Base-by-base conservation (phyloP, 495 filamentous ascomycete species). In the Neurospora sp. region DNA sequence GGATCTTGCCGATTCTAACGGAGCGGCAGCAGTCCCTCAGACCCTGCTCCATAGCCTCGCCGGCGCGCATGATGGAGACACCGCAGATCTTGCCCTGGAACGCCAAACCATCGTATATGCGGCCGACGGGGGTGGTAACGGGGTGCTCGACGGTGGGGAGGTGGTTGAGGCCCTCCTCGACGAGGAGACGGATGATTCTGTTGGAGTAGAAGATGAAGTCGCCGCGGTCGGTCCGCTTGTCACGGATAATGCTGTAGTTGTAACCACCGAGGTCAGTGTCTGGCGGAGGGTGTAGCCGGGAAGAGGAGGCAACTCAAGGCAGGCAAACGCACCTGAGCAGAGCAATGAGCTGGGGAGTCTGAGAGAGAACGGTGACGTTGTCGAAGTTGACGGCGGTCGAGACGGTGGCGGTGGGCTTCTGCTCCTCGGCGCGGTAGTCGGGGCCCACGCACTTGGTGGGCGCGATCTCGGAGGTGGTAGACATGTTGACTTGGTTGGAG, bases 161-260 rank as follows among this genome's bases (percentile, higher is more conserved):
- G 82, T 99, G 96, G 82, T 99, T 99, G 41, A 99, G 86, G 14
- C 96, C 96, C 83, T 98, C 96, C 82, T 99, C 96, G 35, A 99
- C 96, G 12, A 99, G 88, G n/a, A 99, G 87, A 31, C 96, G 93
- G 79, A 98, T 98, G 79, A 99, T 98, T 75, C 96, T 90, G 85
- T 99, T 99, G 69, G 95, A 97, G 83, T 98, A 97, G 86, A 99
- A 99, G 78, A 99, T 97, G 82, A 98, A 99, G 83, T 98, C 96
- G 42, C 93, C 96, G 70, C 96, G 92, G 39, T 88, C 86, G 10
- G 96, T 99, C 76, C 91, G 87, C 83, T 91, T 92, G 81, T 98
- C 93, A 76, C 96, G 90, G 81, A 99, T 98, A 89, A 97, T 98
- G 74, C 95, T 99, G 39, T 39, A 73, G 72, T 35, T 42, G 60